Percentiles rank a stretch among this genome's conserved stretches.
These are phyloP conservation scores for Pelagophyceae sp. DNA, from an alignment of 352 stramenopile genomes.

Conservation along the genomic window DNA sequence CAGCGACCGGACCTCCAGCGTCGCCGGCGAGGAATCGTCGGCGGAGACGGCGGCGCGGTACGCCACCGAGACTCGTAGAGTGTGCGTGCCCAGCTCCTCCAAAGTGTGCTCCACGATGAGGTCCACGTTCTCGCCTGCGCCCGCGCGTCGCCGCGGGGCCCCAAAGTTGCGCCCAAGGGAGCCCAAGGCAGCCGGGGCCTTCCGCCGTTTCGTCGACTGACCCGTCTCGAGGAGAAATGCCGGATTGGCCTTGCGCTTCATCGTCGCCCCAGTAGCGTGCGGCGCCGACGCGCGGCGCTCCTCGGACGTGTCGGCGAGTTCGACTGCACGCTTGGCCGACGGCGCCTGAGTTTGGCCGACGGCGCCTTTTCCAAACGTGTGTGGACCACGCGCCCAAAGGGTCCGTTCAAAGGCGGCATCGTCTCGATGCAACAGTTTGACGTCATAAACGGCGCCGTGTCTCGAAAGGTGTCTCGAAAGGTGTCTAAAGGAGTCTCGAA, in stretches of 20 bases:
- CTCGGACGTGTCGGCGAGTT: slow-evolving; percentile 29
- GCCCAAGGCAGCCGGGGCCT: too few relatives aligned
- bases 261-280: slow-evolving; percentile 25
- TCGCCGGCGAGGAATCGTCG: not conserved
- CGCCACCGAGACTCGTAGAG: slow-evolving; percentile 34
- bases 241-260: not conserved
- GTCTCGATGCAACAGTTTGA: too few relatives aligned
- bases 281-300: slow-evolving; percentile 18
- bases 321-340: slow-evolving; percentile 45
- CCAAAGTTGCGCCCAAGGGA: too few relatives aligned
- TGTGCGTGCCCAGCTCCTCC: slow-evolving; percentile 70
- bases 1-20: slow-evolving; percentile 65
- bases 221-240: too few relatives aligned
- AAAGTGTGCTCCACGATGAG: slow-evolving; percentile 80
- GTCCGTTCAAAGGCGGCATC: too few relatives aligned
- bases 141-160: slow-evolving; percentile 53
- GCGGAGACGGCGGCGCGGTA: not conserved
- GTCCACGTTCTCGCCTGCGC: slow-evolving; percentile 63
- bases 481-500: too few relatives aligned
- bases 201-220: too few relatives aligned
- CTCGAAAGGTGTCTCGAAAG: too few relatives aligned
- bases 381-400: too few relatives aligned
- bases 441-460: too few relatives aligned
- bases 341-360: slow-evolving; percentile 28
- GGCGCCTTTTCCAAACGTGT: too few relatives aligned